A percentile compares a stretch with the other conserved stretches of the same genome.
phyloP scores from a whole-genome alignment of 306 rosid genomes.

The Hippophae gyantsensis region DNA sequence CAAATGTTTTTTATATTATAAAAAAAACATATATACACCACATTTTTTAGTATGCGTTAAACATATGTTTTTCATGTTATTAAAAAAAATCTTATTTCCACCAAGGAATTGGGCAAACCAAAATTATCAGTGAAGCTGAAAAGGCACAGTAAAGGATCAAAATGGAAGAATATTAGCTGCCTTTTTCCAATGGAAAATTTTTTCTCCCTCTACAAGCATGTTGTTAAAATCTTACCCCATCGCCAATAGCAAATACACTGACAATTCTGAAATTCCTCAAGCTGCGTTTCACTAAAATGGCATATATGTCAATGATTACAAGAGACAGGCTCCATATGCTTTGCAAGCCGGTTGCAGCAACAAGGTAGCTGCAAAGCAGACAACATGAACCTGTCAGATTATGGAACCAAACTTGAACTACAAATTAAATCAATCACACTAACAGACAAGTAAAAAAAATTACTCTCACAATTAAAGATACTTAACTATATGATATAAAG shows the following conservation, averaged over 20 bases:
- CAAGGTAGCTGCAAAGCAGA: conserved; percentile 45
- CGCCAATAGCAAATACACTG: conserved; percentile 48
- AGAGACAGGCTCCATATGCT: conserved; percentile 51
- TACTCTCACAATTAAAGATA: no score
- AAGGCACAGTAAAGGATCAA: background rate
- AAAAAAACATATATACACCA: no score
- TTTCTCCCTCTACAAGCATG: background rate
- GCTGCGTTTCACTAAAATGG: conserved; percentile 48
- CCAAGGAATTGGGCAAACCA: background rate
- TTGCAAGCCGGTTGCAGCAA: conserved; percentile 51
- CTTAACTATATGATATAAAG: no score
- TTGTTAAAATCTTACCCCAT: conserved; percentile 35
- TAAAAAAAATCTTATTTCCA: no score
- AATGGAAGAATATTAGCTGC: background rate
- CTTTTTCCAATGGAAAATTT: background rate
- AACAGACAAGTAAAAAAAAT: no score
- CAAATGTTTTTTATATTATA: no score
- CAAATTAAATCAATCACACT: no score
- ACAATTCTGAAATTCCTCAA: conserved; percentile 35
- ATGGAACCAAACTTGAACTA: no score
- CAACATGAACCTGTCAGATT: conserved; percentile 9
- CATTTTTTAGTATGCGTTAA: no score
- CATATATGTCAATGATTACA: conserved; percentile 41
- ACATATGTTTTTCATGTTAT: no score
- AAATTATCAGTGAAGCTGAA: background rate